Conservation (phyloP, 2,329 filamentous ascomycete species). For the Rhynchosporium graminicola region DNA sequence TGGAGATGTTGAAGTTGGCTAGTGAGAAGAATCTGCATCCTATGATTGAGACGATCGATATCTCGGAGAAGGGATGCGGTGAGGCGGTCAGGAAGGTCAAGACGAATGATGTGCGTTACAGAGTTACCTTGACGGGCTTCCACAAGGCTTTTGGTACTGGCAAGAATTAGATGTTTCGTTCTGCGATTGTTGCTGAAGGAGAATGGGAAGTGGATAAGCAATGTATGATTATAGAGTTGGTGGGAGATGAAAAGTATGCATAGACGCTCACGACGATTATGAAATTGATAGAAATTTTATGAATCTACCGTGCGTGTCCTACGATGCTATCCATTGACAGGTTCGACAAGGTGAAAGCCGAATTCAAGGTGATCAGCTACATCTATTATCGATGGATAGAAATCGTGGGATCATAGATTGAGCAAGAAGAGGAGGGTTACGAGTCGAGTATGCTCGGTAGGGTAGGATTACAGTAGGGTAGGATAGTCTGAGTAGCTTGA, state of each 20-base stretch:
- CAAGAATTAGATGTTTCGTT: slow-evolving; percentile 6
- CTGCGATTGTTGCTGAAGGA: neutral
- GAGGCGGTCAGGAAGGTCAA: slow-evolving; percentile 70
- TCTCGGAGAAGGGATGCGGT: slow-evolving; percentile 61
- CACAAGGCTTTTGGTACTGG: slow-evolving; percentile 61
- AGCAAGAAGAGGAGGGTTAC: no score
- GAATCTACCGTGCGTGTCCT: neutral
- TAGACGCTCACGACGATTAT: neutral
- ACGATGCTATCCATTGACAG: no score
- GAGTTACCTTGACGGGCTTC: slow-evolving; percentile 69
- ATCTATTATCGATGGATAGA: no score
- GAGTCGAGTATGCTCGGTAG: no score
- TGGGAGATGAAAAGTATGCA: no score
- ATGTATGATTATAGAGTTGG: neutral
- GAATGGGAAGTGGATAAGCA: neutral
- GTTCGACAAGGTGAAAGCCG: no score
- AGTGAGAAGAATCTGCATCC: slow-evolving; percentile 55
- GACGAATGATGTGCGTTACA: slow-evolving; percentile 70
- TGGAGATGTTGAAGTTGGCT: slow-evolving; percentile 59
- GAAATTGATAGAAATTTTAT: neutral
- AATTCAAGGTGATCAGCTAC: no score
- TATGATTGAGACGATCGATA: slow-evolving; percentile 53
- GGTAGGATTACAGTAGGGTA: no score
- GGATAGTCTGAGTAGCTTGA: no score
- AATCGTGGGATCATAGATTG: no score